Percentiles rank a stretch among this genome's conserved stretches.
Evolutionary conservation across 2,329 filamentous ascomycete genomes (phyloP).

Genomic region (Cadophora malorum): DNA sequence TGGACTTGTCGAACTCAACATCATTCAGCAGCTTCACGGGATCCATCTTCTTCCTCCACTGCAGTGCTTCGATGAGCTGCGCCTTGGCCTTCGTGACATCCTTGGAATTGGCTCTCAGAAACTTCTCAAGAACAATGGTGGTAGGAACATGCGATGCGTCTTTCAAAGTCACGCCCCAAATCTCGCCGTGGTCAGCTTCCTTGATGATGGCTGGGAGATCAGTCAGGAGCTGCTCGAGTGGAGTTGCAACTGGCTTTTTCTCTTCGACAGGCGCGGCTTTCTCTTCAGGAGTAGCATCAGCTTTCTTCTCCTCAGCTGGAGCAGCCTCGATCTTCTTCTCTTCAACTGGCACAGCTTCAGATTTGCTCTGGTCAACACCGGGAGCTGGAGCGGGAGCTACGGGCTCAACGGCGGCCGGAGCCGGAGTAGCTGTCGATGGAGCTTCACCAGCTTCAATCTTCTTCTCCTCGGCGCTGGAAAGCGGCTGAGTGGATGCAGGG

Average conservation of each 20-base stretch:
- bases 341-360: constrained; percentile 11
- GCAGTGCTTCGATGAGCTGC: constrained; percentile 79
- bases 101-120: constrained; percentile 86
- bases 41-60: constrained; percentile 81
- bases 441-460: constrained; percentile 28
- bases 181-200: constrained; percentile 70
- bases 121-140: constrained; percentile 89
- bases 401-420: constrained; percentile 23
- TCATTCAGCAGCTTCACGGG: constrained; percentile 70
- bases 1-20: constrained; percentile 66
- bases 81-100: constrained; percentile 75
- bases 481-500: constrained; percentile 27
- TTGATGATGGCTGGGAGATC: constrained; percentile 63
- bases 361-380: constrained; percentile 7
- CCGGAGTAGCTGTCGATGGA: constrained; percentile 22
- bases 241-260: constrained; percentile 29
- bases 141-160: constrained; percentile 68
- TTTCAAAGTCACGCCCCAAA: constrained; percentile 81
- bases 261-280: constrained; percentile 15
- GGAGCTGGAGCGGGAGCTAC: constrained; percentile 8
- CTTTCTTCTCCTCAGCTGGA: constrained; percentile 24
- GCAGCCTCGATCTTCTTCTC: constrained; percentile 4
- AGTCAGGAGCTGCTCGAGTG: constrained; percentile 62
- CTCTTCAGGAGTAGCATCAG: constrained; percentile 6
- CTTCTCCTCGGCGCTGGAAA: constrained; percentile 27